A percentile compares a stretch with the other conserved stretches of the same genome.
Conservation (phyloP, 768 basidiomycete genomes). For the Mycena alexandri region DNA sequence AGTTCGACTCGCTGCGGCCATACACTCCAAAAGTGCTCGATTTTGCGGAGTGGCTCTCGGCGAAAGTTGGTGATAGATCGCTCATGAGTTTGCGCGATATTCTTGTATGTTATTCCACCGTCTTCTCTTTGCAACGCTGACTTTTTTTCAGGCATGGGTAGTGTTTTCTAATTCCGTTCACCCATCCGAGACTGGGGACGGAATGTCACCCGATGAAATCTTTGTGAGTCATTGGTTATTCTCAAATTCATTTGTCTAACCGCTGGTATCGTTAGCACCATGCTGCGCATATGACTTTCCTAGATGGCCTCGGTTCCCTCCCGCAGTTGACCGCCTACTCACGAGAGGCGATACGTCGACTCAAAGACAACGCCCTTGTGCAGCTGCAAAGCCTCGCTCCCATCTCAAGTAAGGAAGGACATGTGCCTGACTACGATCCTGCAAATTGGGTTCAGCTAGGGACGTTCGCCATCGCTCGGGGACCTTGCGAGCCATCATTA, state of each 20-base stretch:
- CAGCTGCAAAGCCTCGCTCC: slow-evolving; percentile 73
- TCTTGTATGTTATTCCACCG: slow-evolving; percentile 64
- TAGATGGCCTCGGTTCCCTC: slow-evolving; percentile 89
- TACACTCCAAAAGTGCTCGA: slow-evolving; percentile 77
- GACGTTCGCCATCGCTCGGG: slow-evolving; percentile 77
- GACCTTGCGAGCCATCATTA: slow-evolving; percentile 52
- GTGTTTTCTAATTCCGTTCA: slow-evolving; percentile 82
- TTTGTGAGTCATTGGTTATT: slow-evolving; percentile 66
- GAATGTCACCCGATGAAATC: slow-evolving; percentile 61
- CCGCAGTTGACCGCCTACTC: slow-evolving; percentile 80
- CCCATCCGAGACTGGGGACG: slow-evolving; percentile 42
- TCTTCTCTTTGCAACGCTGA: slow-evolving; percentile 1
- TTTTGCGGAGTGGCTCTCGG: slow-evolving; percentile 86
- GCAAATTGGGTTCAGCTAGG: slow-evolving; percentile 69
- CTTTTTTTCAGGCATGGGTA: slow-evolving; percentile 83
- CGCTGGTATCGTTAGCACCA: slow-evolving; percentile 74
- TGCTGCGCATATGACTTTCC: slow-evolving; percentile 91
- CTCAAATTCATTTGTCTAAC: slow-evolving; percentile 26
- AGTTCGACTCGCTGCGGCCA: slow-evolving; percentile 58
- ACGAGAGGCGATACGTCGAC: slow-evolving; percentile 63
- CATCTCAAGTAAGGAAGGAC: slow-evolving; percentile 46
- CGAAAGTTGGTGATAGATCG: slow-evolving; percentile 69
- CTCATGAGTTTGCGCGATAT: slow-evolving; percentile 89
- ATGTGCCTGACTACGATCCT: slow-evolving; percentile 50
- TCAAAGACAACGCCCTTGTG: slow-evolving; percentile 69